A percentile compares a stretch with the other conserved stretches of the same genome.
These are phyloP conservation scores for Isabelozyma gotoi DNA, from an alignment of 805 yeast species.

Conservation along the genomic window DNA sequence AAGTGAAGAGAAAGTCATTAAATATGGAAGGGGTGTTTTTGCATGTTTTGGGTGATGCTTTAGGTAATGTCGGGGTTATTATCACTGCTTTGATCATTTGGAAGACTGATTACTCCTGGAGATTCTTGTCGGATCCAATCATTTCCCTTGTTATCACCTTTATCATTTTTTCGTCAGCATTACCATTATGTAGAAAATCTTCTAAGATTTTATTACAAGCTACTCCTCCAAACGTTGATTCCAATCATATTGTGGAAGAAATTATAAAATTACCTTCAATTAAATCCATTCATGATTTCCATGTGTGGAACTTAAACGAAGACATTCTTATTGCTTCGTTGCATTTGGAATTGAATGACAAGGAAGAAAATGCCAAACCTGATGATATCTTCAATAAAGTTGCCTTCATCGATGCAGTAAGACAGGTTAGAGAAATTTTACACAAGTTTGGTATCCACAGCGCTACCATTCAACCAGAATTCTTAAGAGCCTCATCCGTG, in stretches of 20 bases:
- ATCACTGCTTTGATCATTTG: slow-evolving; percentile 86
- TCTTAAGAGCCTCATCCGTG: slow-evolving; percentile 20
- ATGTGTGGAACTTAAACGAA: slow-evolving; percentile 94
- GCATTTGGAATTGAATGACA: slow-evolving; percentile 65
- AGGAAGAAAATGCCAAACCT: slow-evolving; percentile 2
- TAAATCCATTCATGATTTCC: slow-evolving; percentile 88
- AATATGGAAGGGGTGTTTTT: slow-evolving; percentile 97
- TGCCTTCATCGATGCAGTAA: slow-evolving; percentile 64
- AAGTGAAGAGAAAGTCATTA: slow-evolving; percentile 55
- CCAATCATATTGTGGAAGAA: slow-evolving; percentile 69
- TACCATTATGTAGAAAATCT: slow-evolving; percentile 84
- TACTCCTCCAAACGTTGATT: slow-evolving; percentile 80
- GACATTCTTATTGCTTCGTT: slow-evolving; percentile 82
- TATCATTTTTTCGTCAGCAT: slow-evolving; percentile 86
- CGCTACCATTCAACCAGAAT: slow-evolving; percentile 96
- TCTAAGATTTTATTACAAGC: slow-evolving; percentile 90
- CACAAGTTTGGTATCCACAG: slow-evolving; percentile 87
- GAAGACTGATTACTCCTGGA: slow-evolving; percentile 91
- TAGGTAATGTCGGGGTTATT: slow-evolving; percentile 94
- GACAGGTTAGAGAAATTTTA: slow-evolving; percentile 71
- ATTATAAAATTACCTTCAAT: slow-evolving; percentile 71
- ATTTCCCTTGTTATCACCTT: slow-evolving; percentile 83
- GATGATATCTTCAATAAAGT: slow-evolving; percentile 50
- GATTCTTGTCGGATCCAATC: slow-evolving; percentile 79
- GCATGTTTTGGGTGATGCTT: slow-evolving; percentile 94